Conservation (phyloP, 305 asterid species). For the Solanum aculeatissimum region DNA sequence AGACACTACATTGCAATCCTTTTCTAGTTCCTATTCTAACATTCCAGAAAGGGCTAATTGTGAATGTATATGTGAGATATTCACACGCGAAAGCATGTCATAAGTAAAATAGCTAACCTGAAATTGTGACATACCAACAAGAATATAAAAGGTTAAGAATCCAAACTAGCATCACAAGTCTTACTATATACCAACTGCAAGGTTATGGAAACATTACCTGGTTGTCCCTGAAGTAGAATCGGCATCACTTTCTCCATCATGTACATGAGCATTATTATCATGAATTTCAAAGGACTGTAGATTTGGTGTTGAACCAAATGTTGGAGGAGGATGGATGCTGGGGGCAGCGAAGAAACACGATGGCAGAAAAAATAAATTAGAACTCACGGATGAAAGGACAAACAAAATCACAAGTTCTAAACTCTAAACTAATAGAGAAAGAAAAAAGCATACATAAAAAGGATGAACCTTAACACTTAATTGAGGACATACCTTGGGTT, state of each 20-base stretch:
- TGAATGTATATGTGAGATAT: not conserved
- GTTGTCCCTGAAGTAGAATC: conserved; percentile 14
- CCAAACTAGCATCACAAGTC: not conserved
- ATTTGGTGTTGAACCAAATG: conserved; percentile 40
- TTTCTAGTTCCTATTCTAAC: not conserved
- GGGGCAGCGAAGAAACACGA: not conserved
- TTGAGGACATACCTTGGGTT: conserved; percentile 16
- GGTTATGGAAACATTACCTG: not conserved
- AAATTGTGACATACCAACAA: not conserved
- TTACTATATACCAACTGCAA: not conserved
- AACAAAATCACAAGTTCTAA: not conserved
- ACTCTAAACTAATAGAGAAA: not conserved
- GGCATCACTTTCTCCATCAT: conserved; percentile 15
- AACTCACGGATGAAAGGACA: not conserved
- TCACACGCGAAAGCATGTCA: not conserved
- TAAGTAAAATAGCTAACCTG: not conserved
- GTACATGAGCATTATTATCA: conserved; percentile 7
- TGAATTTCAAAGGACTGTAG: conserved; percentile 25
- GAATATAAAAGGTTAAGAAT: not conserved
- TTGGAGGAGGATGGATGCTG: conserved; percentile 39
- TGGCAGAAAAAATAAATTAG: not conserved
- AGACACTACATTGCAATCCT: not conserved
- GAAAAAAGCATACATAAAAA: not conserved
- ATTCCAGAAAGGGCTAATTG: not conserved
- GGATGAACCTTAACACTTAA: conserved; percentile 1